phyloP scores from a whole-genome alignment of 495 filamentous ascomycete genomes.

The Rusavskia elegans region DNA sequence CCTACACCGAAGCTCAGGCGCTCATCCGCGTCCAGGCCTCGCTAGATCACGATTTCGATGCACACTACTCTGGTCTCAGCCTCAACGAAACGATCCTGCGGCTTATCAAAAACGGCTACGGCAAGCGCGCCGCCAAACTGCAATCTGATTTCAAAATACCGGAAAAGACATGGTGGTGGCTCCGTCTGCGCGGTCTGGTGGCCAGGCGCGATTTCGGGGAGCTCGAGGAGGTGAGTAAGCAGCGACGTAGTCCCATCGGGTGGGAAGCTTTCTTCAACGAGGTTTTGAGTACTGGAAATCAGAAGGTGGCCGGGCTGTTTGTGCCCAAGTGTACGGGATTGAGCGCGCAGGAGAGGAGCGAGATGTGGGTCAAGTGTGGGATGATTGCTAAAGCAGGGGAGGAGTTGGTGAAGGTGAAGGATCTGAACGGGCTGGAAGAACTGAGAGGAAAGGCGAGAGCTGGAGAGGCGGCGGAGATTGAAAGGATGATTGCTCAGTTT shows the following conservation, averaged over 20 bases:
- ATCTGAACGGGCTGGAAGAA: slow-evolving; percentile 49
- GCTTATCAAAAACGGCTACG: slow-evolving; percentile 56
- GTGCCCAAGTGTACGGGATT: slow-evolving; percentile 69
- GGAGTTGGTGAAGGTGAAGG: slow-evolving; percentile 72
- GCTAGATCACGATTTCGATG: slow-evolving; percentile 63
- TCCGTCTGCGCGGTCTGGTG: slow-evolving; percentile 76
- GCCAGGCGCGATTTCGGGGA: slow-evolving; percentile 82
- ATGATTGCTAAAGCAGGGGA: slow-evolving; percentile 81
- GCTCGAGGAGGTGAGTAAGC: slow-evolving; percentile 65
- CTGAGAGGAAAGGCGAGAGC: slow-evolving; percentile 40
- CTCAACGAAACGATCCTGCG: slow-evolving; percentile 85
- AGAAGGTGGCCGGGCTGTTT: slow-evolving; percentile 63
- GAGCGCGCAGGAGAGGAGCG: slow-evolving; percentile 49
- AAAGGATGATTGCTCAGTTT: slow-evolving; percentile 43
- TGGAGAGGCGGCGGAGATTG: slow-evolving; percentile 37
- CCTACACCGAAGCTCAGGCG: slow-evolving; percentile 59
- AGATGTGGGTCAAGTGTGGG: slow-evolving; percentile 95
- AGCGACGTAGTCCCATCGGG: slow-evolving; percentile 62
- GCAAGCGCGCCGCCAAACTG: slow-evolving; percentile 67
- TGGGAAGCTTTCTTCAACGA: slow-evolving; percentile 98
- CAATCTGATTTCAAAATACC: slow-evolving; percentile 85
- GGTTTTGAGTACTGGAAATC: slow-evolving; percentile 75
- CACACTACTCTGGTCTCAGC: slow-evolving; percentile 58
- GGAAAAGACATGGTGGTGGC: slow-evolving; percentile 82
- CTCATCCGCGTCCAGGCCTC: slow-evolving; percentile 73